phyloP scores from a whole-genome alignment of 2,329 filamentous ascomycete genomes.

The Alternaria rosae region DNA sequence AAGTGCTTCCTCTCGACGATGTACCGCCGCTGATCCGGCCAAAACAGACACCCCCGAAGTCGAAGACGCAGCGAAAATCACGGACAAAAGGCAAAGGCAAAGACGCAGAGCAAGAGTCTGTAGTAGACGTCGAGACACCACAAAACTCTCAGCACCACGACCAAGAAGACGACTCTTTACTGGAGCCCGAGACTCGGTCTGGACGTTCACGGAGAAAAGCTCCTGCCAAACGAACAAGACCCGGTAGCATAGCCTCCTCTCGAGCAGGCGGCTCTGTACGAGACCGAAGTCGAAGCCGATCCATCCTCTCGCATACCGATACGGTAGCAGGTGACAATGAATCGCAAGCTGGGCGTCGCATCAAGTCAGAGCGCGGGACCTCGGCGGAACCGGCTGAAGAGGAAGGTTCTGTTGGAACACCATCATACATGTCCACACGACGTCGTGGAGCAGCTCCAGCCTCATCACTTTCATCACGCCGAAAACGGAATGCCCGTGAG shows the following conservation, averaged over 20 bases:
- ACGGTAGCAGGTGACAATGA: conserved; percentile 52
- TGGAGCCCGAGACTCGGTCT: conserved; percentile 39
- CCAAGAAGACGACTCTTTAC: conserved; percentile 31
- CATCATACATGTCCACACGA: conserved; percentile 42
- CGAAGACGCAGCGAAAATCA: conserved; percentile 34
- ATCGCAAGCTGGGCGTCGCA: conserved; percentile 46
- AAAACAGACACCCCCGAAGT: conserved; percentile 30
- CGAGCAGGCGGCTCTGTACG: conserved; percentile 54
- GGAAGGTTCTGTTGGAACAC: conserved; percentile 34
- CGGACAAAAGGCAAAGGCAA: conserved; percentile 37
- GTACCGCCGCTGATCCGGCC: conserved; percentile 21
- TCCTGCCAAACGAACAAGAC: conserved; percentile 37
- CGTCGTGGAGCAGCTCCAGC: conserved; percentile 32
- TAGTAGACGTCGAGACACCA: conserved; percentile 21
- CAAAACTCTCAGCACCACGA: conserved; percentile 24
- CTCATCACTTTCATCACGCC: conserved; percentile 47
- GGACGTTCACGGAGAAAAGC: conserved; percentile 43
- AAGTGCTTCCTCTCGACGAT: conserved; percentile 40
- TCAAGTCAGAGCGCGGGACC: conserved; percentile 59
- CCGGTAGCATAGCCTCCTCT: conserved; percentile 57
- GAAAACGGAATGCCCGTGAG: conserved; percentile 51
- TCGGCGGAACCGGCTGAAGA: conserved; percentile 54
- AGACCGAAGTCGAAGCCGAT: conserved; percentile 58
- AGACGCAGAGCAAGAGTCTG: conserved; percentile 26
- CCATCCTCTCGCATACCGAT: conserved; percentile 56